Percentiles rank a stretch among this genome's conserved stretches.
phyloP scores from a whole-genome alignment of 140 eudicot genomes.

The Stevia rebaudiana region DNA sequence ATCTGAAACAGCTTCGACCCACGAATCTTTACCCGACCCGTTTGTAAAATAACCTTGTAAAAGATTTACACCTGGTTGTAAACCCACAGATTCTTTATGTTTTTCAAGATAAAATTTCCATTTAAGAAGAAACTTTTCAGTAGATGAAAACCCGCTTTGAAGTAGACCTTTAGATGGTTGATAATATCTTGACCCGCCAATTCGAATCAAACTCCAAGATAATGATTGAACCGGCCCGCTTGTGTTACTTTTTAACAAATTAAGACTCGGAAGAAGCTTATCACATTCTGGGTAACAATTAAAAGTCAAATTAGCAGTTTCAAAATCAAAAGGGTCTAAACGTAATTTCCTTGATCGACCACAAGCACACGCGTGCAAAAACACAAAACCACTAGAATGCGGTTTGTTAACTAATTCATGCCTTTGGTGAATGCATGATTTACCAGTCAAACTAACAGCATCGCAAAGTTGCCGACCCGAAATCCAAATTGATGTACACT shows the following conservation, averaged over 20 bases:
- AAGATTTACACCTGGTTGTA: constrained; percentile 18
- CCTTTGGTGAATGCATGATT: constrained; percentile 71
- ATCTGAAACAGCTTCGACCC: constrained; percentile 32
- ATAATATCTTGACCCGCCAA: constrained; percentile 81
- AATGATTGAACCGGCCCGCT: constrained; percentile 48
- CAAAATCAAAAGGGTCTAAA: constrained; percentile 83
- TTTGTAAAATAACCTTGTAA: constrained; percentile 23
- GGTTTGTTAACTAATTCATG: constrained; percentile 43
- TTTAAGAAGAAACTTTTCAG: constrained; percentile 67
- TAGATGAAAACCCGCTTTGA: constrained; percentile 75
- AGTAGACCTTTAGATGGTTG: constrained; percentile 78
- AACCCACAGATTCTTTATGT: constrained; percentile 24
- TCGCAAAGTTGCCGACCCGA: constrained; percentile 90
- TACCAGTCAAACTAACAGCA: constrained; percentile 93
- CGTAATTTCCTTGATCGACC: constrained; percentile 69
- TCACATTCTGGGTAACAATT: constrained; percentile 77
- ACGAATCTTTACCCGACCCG: constrained; percentile 23
- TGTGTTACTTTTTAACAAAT: constrained; percentile 38
- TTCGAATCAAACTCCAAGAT: constrained; percentile 70
- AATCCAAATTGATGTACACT: constrained; percentile 71
- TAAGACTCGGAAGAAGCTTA: constrained; percentile 64
- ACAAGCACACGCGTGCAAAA: constrained; percentile 96
- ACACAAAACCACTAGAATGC: constrained; percentile 81
- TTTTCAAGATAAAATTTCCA: constrained; percentile 67
- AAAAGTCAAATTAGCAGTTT: constrained; percentile 56